These are phyloP conservation scores for Cytospora schulzeri DNA, from an alignment of 2,329 filamentous ascomycete species.

Conservation along the genomic window DNA sequence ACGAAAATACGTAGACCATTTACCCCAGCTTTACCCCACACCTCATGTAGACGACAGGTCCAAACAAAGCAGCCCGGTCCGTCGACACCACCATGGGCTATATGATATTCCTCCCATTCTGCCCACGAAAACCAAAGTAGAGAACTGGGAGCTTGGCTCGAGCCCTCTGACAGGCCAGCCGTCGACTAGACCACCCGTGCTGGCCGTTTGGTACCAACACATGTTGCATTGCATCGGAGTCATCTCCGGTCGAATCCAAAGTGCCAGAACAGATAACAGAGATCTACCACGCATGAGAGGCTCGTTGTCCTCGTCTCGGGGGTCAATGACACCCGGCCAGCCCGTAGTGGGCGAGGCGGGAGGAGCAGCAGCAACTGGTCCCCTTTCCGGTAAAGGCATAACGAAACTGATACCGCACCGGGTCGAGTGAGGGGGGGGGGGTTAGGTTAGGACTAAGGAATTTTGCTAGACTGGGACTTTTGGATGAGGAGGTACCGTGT, in stretches of 20 bases:
- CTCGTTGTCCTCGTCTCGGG: not conserved
- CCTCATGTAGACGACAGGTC: slow-evolving; percentile 7
- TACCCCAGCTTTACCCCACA: slow-evolving; percentile 25
- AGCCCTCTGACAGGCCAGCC: slow-evolving; percentile 3
- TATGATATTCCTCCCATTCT: not conserved
- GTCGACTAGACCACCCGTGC: no score
- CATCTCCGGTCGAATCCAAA: not conserved
- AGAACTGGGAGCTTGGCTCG: not conserved
- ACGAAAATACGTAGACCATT: no score
- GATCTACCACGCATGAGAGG: not conserved
- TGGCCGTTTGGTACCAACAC: not conserved
- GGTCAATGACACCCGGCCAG: not conserved
- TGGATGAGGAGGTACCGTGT: slow-evolving; percentile 6
- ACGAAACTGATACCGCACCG: not conserved
- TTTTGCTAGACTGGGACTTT: no score
- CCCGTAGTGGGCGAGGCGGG: not conserved
- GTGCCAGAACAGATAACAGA: not conserved
- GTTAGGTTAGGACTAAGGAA: not conserved
- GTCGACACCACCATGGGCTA: no score
- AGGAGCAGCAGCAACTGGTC: not conserved
- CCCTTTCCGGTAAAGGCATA: not conserved
- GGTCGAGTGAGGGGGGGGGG: not conserved
- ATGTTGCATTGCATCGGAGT: slow-evolving; percentile 23
- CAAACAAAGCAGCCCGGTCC: not conserved
- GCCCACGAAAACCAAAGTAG: not conserved